Conservation (phyloP, 169 alveolate species). For the Theileria sp. region DNA sequence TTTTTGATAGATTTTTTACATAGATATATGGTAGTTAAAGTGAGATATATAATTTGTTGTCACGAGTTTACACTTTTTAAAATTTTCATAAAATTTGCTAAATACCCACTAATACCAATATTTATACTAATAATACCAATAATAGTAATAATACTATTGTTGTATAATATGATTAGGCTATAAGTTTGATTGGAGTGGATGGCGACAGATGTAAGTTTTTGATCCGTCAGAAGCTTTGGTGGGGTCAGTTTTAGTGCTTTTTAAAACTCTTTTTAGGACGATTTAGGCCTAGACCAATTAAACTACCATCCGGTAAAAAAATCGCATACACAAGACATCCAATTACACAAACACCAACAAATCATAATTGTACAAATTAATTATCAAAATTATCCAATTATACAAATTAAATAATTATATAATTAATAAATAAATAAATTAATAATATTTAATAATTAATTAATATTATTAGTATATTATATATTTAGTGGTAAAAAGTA, state of each 20-base stretch:
- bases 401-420: not conserved
- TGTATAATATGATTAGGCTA: conserved; percentile 53
- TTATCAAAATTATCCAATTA: not conserved
- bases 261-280: conserved; percentile 32
- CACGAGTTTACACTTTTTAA: no score
- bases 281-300: conserved; percentile 76
- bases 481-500: conserved; percentile 69
- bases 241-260: conserved; percentile 60
- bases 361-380: conserved; percentile 42
- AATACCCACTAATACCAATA: no score
- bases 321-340: conserved; percentile 83
- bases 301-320: conserved; percentile 75
- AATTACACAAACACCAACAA: conserved; percentile 79
- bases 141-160: not conserved
- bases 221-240: conserved; percentile 83
- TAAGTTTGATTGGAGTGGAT: conserved; percentile 80
- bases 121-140: not conserved
- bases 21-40: not conserved
- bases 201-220: conserved; percentile 84
- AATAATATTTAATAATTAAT: no score
- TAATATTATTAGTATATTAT: no score
- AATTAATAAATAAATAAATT: no score
- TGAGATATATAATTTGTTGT: no score
- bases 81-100: no score
- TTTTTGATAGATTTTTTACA: not conserved